Conservation (phyloP, 2,329 filamentous ascomycete species). For the Thelonectria rubi region DNA sequence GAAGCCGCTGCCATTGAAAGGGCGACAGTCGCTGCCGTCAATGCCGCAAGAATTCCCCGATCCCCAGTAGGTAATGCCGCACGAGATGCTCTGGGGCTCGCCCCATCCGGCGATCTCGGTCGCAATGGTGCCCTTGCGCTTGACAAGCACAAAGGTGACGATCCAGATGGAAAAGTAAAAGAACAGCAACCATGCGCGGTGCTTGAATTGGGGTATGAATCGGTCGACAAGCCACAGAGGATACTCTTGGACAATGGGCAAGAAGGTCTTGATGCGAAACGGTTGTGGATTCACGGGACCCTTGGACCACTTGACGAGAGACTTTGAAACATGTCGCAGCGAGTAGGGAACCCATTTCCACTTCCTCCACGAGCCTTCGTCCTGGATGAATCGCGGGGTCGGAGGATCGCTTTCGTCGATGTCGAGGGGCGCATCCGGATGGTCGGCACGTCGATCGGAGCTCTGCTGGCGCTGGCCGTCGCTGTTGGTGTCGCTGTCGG, state of each 20-base stretch:
- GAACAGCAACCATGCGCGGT: slow-evolving; percentile 67
- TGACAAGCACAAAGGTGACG: slow-evolving; percentile 72
- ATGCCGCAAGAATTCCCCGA: slow-evolving; percentile 77
- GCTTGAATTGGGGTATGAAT: slow-evolving; percentile 66
- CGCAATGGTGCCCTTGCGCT: slow-evolving; percentile 67
- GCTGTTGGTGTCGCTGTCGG: slow-evolving; percentile 27
- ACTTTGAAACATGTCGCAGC: slow-evolving; percentile 56
- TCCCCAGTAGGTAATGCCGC: slow-evolving; percentile 75
- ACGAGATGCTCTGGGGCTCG: slow-evolving; percentile 70
- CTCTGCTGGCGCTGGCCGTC: slow-evolving; percentile 22
- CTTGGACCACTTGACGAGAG: slow-evolving; percentile 59
- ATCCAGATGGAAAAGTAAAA: slow-evolving; percentile 74
- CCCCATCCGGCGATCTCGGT: slow-evolving; percentile 75
- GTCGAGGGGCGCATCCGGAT: slow-evolving; percentile 56
- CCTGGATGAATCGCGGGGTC: slow-evolving; percentile 69
- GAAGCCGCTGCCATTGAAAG: slow-evolving; percentile 75
- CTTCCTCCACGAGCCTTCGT: slow-evolving; percentile 56
- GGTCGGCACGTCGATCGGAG: slow-evolving; percentile 38
- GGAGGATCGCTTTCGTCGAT: slow-evolving; percentile 55
- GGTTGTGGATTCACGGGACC: slow-evolving; percentile 64
- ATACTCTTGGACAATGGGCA: slow-evolving; percentile 72
- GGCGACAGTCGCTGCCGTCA: slow-evolving; percentile 77
- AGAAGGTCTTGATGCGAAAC: slow-evolving; percentile 63
- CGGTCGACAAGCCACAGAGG: slow-evolving; percentile 71
- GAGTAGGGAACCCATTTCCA: slow-evolving; percentile 69